phyloP scores from a whole-genome alignment of 169 alveolate genomes.

The Plasmodium inui region DNA sequence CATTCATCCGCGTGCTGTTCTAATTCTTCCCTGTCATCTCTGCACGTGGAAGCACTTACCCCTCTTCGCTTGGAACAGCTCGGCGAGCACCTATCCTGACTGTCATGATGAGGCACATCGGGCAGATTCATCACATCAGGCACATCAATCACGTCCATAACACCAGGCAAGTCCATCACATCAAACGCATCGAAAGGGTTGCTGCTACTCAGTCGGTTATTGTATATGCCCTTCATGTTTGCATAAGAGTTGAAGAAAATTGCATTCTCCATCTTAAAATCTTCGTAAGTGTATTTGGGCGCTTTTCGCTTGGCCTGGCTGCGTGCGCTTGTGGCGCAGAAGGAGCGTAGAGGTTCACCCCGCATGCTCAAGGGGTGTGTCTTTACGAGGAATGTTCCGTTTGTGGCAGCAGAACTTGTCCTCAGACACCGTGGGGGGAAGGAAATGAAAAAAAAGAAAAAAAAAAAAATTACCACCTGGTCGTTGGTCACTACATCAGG shows the following conservation, averaged over 20 bases:
- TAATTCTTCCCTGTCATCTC: neutral
- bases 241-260: neutral
- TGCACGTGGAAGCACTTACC: neutral
- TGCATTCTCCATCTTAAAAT: neutral
- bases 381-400: neutral
- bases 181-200: neutral
- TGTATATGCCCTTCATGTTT: slow-evolving; percentile 7
- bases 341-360: neutral
- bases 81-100: neutral
- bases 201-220: neutral
- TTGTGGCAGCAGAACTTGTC: neutral
- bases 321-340: neutral
- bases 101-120: too few species aligned
- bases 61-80: neutral
- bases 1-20: neutral
- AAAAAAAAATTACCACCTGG: neutral
- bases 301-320: neutral
- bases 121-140: too few species aligned
- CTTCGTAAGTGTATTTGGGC: slow-evolving; percentile 3
- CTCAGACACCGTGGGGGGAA: neutral
- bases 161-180: neutral
- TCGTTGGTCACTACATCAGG: neutral
- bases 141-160: neutral
- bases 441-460: neutral
- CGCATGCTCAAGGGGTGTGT: neutral